Conservation (phyloP, 176 grass and related monocot genomes). For the Puccinellia tenuiflora region DNA sequence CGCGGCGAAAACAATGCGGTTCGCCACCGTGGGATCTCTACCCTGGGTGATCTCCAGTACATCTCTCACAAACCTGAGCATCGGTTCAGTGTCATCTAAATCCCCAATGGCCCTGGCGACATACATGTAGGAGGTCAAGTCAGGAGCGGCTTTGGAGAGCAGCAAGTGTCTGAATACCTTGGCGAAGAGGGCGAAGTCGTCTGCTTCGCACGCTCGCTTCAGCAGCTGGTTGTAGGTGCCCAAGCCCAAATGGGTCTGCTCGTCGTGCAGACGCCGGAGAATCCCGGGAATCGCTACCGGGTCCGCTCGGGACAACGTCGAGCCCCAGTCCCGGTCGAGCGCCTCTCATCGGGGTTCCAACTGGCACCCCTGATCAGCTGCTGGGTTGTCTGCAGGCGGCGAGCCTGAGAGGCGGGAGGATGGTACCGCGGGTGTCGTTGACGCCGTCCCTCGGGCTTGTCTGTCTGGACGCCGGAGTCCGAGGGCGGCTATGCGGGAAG, state of each 20-base stretch:
- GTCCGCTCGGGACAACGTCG: neutral
- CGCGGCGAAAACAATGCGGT: conserved; percentile 48
- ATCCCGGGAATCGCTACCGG: neutral
- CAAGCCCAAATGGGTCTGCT: neutral
- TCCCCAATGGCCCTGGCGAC: conserved; percentile 64
- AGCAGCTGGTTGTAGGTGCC: neutral
- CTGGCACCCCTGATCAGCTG: neutral
- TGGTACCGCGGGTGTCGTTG: neutral
- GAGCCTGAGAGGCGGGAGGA: neutral
- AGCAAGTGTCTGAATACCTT: conserved; percentile 68
- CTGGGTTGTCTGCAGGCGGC: neutral
- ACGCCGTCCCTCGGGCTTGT: neutral
- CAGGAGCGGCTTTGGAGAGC: conserved; percentile 52
- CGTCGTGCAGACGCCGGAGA: neutral
- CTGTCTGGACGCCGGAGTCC: neutral
- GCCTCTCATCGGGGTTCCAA: neutral
- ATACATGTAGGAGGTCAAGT: conserved; percentile 57
- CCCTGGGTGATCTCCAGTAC: conserved; percentile 49
- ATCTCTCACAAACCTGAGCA: conserved; percentile 63
- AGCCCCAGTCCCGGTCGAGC: neutral
- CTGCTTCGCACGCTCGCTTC: neutral
- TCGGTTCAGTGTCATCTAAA: conserved; percentile 37
- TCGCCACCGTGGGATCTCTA: conserved; percentile 63
- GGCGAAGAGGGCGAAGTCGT: neutral
- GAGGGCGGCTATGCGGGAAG: neutral